phyloP scores from a whole-genome alignment of 495 filamentous ascomycete species.

The Daldinia childiae region DNA sequence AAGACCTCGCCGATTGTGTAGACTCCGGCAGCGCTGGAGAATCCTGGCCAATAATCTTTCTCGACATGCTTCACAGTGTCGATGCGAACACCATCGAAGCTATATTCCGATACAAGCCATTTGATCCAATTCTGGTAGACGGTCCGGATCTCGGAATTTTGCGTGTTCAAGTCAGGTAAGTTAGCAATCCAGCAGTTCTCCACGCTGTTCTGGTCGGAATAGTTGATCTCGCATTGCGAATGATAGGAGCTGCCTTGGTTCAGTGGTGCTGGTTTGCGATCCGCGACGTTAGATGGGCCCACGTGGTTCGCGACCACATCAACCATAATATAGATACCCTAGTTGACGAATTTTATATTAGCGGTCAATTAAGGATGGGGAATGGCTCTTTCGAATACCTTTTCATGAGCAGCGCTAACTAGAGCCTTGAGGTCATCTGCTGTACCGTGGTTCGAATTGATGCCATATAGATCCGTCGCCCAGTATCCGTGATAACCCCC shows the following conservation, averaged over 20 bases:
- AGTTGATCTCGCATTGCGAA: slow-evolving; percentile 71
- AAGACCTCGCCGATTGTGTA: slow-evolving; percentile 77
- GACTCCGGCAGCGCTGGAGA: slow-evolving; percentile 71
- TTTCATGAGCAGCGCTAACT: slow-evolving; percentile 58
- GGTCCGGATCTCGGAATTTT: slow-evolving; percentile 62
- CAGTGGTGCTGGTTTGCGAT: slow-evolving; percentile 25
- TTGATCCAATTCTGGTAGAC: slow-evolving; percentile 74
- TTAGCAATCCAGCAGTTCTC: slow-evolving; percentile 73
- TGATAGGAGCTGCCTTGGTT: slow-evolving; percentile 68
- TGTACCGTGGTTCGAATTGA: slow-evolving; percentile 75
- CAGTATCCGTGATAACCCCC: slow-evolving; percentile 79
- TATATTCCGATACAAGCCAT: slow-evolving; percentile 71
- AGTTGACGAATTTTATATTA: neutral
- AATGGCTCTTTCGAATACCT: slow-evolving; percentile 15
- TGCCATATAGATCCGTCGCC: slow-evolving; percentile 71
- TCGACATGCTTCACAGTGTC: slow-evolving; percentile 80
- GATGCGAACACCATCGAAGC: slow-evolving; percentile 80
- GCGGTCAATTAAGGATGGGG: slow-evolving; percentile 51
- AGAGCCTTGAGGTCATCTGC: slow-evolving; percentile 68
- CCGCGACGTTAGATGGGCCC: slow-evolving; percentile 50
- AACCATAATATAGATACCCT: slow-evolving; percentile 71
- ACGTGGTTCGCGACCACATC: slow-evolving; percentile 85
- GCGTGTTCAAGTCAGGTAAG: slow-evolving; percentile 76
- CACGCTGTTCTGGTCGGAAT: slow-evolving; percentile 62
- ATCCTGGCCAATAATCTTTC: slow-evolving; percentile 73